Evolutionary conservation across 169 alveolate species (phyloP).

Genomic region (Cryptosporidium muris): DNA sequence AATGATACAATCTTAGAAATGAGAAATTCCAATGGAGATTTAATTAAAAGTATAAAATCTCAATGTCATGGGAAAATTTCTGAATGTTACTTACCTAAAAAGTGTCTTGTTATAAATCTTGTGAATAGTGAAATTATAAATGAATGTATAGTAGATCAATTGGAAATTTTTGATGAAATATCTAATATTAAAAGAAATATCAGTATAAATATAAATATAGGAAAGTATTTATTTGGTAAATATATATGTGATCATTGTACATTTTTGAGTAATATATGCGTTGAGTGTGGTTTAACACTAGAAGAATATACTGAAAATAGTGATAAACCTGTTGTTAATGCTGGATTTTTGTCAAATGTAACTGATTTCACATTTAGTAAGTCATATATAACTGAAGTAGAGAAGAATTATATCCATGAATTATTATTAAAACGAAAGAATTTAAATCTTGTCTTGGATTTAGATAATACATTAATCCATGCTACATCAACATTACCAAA

Average conservation of each 20-base stretch:
- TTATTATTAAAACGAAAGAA: conserved; percentile 71
- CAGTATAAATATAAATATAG: not conserved
- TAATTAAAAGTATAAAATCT: conserved; percentile 21
- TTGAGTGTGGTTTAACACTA: conserved; percentile 38
- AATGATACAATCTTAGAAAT: conserved; percentile 31
- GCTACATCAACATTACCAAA: conserved; percentile 76
- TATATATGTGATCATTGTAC: conserved; percentile 52
- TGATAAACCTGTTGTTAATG: conserved; percentile 23
- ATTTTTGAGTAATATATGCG: conserved; percentile 48
- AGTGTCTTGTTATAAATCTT: conserved; percentile 4
- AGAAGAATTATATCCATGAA: conserved; percentile 41
- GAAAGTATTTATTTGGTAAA: not conserved
- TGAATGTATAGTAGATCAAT: not conserved
- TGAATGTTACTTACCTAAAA: conserved; percentile 37
- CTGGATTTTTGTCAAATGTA: conserved; percentile 50
- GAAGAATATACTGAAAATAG: not conserved
- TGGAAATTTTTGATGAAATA: not conserved
- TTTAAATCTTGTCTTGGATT: conserved; percentile 81
- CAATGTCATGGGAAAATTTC: conserved; percentile 29
- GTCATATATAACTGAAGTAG: conserved; percentile 35
- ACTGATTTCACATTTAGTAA: conserved; percentile 30
- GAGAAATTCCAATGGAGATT: not conserved
- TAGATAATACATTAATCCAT: conserved; percentile 83
- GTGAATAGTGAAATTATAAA: not conserved
- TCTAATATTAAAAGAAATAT: not conserved